Evolutionary conservation across 257 asterid species (phyloP).

Genomic region (Rehmannia glutinosa): DNA sequence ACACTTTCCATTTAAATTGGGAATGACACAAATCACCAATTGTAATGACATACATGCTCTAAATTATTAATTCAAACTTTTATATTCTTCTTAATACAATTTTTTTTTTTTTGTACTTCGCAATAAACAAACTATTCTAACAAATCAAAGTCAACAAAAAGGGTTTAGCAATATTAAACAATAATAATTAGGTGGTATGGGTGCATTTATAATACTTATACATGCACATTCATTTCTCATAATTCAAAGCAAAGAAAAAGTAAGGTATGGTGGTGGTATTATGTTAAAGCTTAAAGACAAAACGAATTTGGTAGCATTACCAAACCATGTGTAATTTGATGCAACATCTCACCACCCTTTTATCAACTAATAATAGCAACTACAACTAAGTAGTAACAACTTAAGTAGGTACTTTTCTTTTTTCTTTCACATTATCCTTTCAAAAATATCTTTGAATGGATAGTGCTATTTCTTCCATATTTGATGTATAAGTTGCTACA

Average conservation of each 20-base stretch:
- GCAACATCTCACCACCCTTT: slow-evolving; percentile 16
- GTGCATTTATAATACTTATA: not conserved
- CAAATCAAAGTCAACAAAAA: slow-evolving; percentile 8
- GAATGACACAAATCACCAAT: too few relatives aligned
- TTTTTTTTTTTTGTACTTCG: not conserved
- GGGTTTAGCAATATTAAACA: not conserved
- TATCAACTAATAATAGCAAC: not conserved
- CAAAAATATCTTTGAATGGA: too few relatives aligned
- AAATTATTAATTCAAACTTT: not conserved
- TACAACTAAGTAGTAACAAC: not conserved
- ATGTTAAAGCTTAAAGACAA: not conserved
- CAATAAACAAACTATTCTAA: not conserved
- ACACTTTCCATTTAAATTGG: too few relatives aligned
- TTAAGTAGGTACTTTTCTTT: not conserved
- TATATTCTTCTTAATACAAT: not conserved
- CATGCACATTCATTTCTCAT: not conserved
- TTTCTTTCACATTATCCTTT: not conserved
- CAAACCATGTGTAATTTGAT: slow-evolving; percentile 23
- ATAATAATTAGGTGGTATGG: not conserved
- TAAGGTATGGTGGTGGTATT: slow-evolving; percentile 7
- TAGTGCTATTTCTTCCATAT: too few relatives aligned
- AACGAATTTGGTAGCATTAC: slow-evolving; percentile 23
- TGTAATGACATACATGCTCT: too few relatives aligned
- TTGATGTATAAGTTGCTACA: too few relatives aligned
- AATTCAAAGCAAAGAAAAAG: slow-evolving; percentile 5